phyloP scores from a whole-genome alignment of 108 stramenopile species.

The Bacterosira constricta region DNA sequence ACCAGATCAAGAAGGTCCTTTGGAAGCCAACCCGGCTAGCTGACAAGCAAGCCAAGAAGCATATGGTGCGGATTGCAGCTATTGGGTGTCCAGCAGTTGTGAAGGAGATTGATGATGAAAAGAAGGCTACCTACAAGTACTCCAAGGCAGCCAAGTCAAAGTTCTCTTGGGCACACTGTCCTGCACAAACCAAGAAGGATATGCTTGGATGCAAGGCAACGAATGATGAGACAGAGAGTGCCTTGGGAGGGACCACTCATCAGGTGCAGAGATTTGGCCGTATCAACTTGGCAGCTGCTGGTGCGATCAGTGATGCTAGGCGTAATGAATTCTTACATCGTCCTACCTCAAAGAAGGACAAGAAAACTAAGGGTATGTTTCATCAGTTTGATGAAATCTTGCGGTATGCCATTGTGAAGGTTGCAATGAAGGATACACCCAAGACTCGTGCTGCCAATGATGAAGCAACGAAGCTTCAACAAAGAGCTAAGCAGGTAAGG shows the following conservation, averaged over 20 bases:
- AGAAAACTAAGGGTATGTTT: constrained; percentile 5
- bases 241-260: constrained; percentile 12
- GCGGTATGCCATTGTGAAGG: neutral
- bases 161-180: neutral
- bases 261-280: constrained; percentile 16
- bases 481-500: neutral
- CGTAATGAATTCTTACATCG: constrained; percentile 3
- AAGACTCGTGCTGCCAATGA: neutral
- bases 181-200: neutral
- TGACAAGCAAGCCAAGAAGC: no score
- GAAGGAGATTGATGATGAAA: constrained; percentile 10
- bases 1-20: neutral
- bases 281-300: constrained; percentile 8
- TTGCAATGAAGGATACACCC: constrained; percentile 22
- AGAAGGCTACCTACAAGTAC: constrained; percentile 34
- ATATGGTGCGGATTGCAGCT: constrained; percentile 12
- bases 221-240: constrained; percentile 29
- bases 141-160: neutral
- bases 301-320: constrained; percentile 13
- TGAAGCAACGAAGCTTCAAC: neutral
- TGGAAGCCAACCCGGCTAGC: neutral
- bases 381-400: constrained; percentile 10
- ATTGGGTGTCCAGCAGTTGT: neutral
- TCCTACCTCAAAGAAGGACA: neutral
- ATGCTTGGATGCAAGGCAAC: constrained; percentile 21